A percentile compares a stretch with the other conserved stretches of the same genome.
Conservation (phyloP, 148 eudicot genomes). For the Chenopodium album region DNA sequence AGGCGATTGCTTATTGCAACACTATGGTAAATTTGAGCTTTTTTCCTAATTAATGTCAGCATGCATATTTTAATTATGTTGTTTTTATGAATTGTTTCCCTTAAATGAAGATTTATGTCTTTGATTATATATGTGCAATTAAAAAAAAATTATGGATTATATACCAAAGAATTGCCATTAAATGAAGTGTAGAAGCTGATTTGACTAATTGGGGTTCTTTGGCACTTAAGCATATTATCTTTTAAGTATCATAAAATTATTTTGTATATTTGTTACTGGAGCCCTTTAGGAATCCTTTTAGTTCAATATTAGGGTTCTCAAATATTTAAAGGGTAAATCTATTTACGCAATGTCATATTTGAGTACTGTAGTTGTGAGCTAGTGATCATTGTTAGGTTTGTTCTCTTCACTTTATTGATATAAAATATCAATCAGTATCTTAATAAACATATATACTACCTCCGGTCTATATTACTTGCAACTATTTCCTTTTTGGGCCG, state of each 20-base stretch:
- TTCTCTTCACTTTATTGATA: too few relatives aligned
- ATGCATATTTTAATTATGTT: neutral
- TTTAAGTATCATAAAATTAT: neutral
- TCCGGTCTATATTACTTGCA: too few relatives aligned
- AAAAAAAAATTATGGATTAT: neutral
- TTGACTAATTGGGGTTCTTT: neutral
- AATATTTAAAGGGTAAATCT: neutral
- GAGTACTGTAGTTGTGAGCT: neutral
- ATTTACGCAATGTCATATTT: neutral
- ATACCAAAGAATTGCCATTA: neutral
- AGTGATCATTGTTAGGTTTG: too few relatives aligned
- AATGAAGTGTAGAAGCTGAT: neutral
- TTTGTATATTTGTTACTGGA: neutral
- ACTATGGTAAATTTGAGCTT: constrained; percentile 2
- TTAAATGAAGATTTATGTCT: neutral
- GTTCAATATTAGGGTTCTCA: neutral
- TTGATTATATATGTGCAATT: neutral
- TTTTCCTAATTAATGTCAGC: neutral
- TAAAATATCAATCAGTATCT: too few relatives aligned
- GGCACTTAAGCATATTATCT: neutral
- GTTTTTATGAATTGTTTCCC: too few relatives aligned
- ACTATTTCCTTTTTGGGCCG: too few relatives aligned
- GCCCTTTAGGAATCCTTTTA: neutral
- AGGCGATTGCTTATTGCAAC: neutral
- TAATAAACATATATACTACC: too few relatives aligned